Evolutionary conservation across 129 eudicot species (phyloP).

Genomic region (Chrysanthemum makinoi): DNA sequence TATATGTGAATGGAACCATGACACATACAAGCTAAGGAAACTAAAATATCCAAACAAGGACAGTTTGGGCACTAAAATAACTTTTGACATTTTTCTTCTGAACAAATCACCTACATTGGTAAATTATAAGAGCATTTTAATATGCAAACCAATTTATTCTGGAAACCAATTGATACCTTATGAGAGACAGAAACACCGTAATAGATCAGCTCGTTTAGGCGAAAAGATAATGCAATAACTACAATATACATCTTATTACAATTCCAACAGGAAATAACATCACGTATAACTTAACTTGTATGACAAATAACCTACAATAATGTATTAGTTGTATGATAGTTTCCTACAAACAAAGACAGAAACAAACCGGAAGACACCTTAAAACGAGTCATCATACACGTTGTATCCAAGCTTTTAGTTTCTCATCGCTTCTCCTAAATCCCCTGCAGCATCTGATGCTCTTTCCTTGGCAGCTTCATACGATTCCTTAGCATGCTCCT

Average conservation of each 20-base stretch:
- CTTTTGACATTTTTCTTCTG: too few species aligned
- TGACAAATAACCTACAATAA: not conserved
- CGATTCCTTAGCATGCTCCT: not conserved
- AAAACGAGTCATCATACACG: not conserved
- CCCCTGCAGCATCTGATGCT: conserved; percentile 15
- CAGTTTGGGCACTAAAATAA: too few species aligned
- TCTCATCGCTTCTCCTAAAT: conserved; percentile 7
- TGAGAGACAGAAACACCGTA: not conserved
- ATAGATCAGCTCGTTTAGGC: not conserved
- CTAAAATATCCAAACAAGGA: too few species aligned
- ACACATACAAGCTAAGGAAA: too few species aligned
- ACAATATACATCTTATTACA: conserved; percentile 3
- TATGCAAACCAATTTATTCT: not conserved
- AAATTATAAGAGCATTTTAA: not conserved
- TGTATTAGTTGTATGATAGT: not conserved
- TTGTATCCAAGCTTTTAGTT: not conserved
- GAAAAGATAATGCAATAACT: not conserved
- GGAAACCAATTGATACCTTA: not conserved
- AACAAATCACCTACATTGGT: too few species aligned
- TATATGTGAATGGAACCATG: too few species aligned
- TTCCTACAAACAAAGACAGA: not conserved
- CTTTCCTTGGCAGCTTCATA: not conserved
- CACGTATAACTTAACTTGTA: not conserved
- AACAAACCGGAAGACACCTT: conserved; percentile 1
- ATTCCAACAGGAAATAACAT: conserved; percentile 3